These are phyloP conservation scores for Trametes gibbosa DNA, from an alignment of 768 basidiomycete species.

Conservation along the genomic window DNA sequence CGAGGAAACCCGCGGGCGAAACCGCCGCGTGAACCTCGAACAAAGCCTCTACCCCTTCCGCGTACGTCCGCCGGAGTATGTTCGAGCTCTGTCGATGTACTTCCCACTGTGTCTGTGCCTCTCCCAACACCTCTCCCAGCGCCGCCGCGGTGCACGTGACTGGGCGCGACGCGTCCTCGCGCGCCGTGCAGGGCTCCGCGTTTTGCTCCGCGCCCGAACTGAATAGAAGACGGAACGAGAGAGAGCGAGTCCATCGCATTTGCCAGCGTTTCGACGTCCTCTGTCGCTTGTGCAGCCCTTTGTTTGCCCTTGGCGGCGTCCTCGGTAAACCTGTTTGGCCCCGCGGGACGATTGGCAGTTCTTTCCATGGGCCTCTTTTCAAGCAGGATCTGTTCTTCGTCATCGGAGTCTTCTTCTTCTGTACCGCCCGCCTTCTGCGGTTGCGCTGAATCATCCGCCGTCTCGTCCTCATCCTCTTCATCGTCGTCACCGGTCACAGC, in stretches of 20 bases:
- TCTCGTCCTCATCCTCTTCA: slow-evolving; percentile 27
- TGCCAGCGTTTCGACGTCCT: slow-evolving; percentile 47
- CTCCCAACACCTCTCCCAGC: not conserved
- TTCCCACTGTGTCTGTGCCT: not conserved
- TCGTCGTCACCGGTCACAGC: slow-evolving; percentile 22
- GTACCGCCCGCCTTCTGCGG: not conserved
- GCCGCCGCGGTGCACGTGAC: slow-evolving; percentile 4
- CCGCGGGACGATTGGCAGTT: slow-evolving; percentile 18
- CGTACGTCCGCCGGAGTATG: not conserved
- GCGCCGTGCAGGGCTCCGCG: slow-evolving; percentile 9
- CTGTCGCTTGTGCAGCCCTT: not conserved
- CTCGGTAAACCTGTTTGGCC: slow-evolving; percentile 7
- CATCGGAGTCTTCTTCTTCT: slow-evolving; percentile 7
- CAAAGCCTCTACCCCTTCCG: not conserved
- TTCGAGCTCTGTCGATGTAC: not conserved
- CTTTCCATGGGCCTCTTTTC: slow-evolving; percentile 7
- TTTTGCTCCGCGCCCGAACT: slow-evolving; percentile 66
- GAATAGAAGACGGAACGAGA: slow-evolving; percentile 65
- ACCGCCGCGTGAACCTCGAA: not conserved
- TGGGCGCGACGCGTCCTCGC: not conserved
- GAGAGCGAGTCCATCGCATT: slow-evolving; percentile 46
- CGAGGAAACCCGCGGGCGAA: not conserved
- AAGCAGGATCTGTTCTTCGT: slow-evolving; percentile 12
- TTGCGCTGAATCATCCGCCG: not conserved
- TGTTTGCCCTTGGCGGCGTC: not conserved